A percentile compares a stretch with the other conserved stretches of the same genome.
These are phyloP conservation scores for Suillus paluster DNA, from an alignment of 768 basidiomycete species.

Conservation along the genomic window DNA sequence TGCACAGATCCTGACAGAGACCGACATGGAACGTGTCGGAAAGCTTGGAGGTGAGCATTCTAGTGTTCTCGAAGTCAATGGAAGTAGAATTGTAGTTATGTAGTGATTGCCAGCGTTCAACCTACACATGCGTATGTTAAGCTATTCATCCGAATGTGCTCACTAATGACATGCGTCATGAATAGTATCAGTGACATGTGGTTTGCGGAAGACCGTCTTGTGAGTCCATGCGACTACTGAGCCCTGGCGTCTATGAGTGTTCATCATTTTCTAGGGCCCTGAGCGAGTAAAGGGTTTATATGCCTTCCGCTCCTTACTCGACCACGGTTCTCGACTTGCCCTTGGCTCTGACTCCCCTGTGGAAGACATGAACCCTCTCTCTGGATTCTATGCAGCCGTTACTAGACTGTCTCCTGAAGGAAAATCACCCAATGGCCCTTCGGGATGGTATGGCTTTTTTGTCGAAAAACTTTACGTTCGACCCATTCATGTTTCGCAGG, in stretches of 20 bases:
- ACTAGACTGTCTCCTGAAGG: conserved; percentile 73
- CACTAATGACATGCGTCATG: conserved; percentile 2
- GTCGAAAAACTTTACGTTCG: neutral
- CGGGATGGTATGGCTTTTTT: conserved; percentile 66
- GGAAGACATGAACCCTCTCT: conserved; percentile 82
- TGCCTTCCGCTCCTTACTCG: conserved; percentile 77
- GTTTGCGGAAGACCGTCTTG: conserved; percentile 84
- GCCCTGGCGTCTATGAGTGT: neutral
- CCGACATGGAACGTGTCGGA: conserved; percentile 78
- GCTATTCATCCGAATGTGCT: neutral
- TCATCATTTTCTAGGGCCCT: conserved; percentile 56
- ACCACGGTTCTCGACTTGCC: conserved; percentile 68
- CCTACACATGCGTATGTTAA: conserved; percentile 82
- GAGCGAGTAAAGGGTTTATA: conserved; percentile 86
- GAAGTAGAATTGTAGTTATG: conserved; percentile 13
- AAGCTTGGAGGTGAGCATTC: conserved; percentile 71
- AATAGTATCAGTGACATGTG: conserved; percentile 83
- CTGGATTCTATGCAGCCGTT: conserved; percentile 88
- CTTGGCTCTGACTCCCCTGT: conserved; percentile 93
- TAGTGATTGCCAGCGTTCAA: conserved; percentile 90
- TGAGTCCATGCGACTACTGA: conserved; percentile 36
- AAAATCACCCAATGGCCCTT: conserved; percentile 78
- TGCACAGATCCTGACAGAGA: conserved; percentile 82
- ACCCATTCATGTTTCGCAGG: conserved; percentile 44
- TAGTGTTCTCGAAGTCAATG: conserved; percentile 1